Conservation (phyloP, 176 grass and related monocot genomes). For the Cenchrus fungigraminus region DNA sequence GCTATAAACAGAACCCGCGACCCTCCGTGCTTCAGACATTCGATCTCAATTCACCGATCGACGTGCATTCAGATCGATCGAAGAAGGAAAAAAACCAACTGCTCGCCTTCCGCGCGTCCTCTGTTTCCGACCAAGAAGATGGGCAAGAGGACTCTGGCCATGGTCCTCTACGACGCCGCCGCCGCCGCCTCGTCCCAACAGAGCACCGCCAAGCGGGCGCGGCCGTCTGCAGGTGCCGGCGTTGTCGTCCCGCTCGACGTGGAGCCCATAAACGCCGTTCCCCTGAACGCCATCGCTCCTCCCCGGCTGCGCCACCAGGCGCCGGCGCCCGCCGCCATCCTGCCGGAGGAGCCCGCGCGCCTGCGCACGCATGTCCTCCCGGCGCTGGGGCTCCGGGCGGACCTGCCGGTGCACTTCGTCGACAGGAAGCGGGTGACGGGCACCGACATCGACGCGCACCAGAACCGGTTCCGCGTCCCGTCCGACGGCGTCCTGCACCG, state of each 20-base stretch:
- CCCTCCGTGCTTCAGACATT: not conserved
- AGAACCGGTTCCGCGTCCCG: constrained; percentile 49
- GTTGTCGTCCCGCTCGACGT: not conserved
- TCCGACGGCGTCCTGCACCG: not conserved
- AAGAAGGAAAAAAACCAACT: not conserved
- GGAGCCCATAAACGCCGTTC: not conserved
- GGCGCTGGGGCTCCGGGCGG: not conserved
- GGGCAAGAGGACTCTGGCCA: not conserved
- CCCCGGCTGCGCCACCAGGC: no score
- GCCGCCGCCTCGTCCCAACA: not conserved
- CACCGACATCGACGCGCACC: constrained; percentile 34
- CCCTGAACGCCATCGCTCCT: not conserved
- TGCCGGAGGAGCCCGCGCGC: not conserved
- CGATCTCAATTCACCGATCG: not conserved
- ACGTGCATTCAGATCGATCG: not conserved
- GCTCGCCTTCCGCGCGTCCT: no score
- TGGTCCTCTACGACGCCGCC: constrained; percentile 2
- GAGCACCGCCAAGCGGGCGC: not conserved
- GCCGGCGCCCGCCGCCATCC: not conserved
- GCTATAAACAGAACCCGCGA: not conserved
- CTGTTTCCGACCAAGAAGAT: no score
- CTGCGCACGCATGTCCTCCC: constrained; percentile 1
- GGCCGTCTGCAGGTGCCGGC: not conserved
- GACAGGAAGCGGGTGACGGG: not conserved
- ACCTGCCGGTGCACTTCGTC: constrained; percentile 40